Base-by-base conservation (phyloP, 2,329 filamentous ascomycete species). In the Cladophialophora exuberans region DNA sequence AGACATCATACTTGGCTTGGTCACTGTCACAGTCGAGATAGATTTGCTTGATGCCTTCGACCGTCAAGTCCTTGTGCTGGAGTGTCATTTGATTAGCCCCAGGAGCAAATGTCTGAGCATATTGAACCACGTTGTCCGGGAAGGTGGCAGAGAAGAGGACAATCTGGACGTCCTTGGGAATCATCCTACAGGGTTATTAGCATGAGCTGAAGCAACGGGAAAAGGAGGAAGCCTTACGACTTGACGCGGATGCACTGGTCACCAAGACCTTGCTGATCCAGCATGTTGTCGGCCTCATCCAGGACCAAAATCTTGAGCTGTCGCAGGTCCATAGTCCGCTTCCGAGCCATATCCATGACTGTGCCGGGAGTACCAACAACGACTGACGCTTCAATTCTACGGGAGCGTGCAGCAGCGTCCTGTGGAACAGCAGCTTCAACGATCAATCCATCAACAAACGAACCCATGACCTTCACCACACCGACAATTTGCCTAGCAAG, bases 271-370 rank as follows among this genome's bases (percentile, higher is more conserved):
- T 96, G 90, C 73, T 93, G 88, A 69, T 97, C 94, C 57, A 99
- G 78, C 94, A 99, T 99, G 76, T 97, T 97, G 76, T 99, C 94
- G 54, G 94, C 94, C 76, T 99, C 94, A 67, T 99, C 94, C 49
- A 99, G 81, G 52, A 97, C 93, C 58, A 99, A 81, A 6, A 96
- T 83, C 71, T 85, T 89, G 64, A 99, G 79, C 54, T 85, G 75
- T 15, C 81, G 83, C 0, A 84, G 73, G 64, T 96, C 84, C 61
- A 99, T 81, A 67, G 89, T 82, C 62, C 85, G 82, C 65, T 86
- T 85, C 67, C 87, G 86, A 66, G 97, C 87, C 65, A 94, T 80
- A 67, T 97, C 94, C 78, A 88, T 87, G 44, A 94, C 90, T 0
- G 93, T 97, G 52, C 94, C 94, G 0, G 94, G 94, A 1, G 94